Base-by-base conservation (phyloP, 2,329 filamentous ascomycete genomes). In the Ophiostoma himal-ulmi region DNA sequence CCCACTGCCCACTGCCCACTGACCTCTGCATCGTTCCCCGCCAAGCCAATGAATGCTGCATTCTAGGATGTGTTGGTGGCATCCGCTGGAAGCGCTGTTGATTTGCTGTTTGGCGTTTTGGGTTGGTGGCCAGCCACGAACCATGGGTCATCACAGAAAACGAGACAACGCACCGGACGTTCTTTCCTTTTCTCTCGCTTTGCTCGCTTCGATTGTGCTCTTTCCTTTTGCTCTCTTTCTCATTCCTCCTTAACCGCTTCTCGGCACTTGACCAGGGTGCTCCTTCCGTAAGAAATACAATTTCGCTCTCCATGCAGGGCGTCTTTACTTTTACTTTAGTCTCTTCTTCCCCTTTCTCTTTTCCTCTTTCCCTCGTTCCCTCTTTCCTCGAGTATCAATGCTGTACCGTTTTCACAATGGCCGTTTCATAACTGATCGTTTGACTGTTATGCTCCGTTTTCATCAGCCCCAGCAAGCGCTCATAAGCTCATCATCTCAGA, bases 11-110 rank as follows among this genome's bases (percentile, higher is more conserved):
- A 34, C 20, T 1, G 22, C 57, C 57, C 57, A 62, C 30, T 30
- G 57, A 8, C 30, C 30, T 30, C 26, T 60, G 22, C 44, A 17
- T 5, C 44, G 20, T 6, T 48, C 14, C 14, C 14, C 44, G 44
- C 44, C 44, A 48, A 48, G 44, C 44, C 44, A 48, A 48, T 48
- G 44, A 48, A 48, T 48, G 44, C 44, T 48, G 44, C 44, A 48
- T 20, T 17, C 44, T 17, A 17, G 44, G 44, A n/a, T 48, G 17
- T n/a, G 44, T n/a, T 48, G 44, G 14, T 48, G 52, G 52, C 17
- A 34, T 64, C 57, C 57, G 57, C 57, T 64, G 57, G 57, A 64
- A 64, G 57, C 57, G 57, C 57, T 64, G 30, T 48, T 39, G 37
- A 39, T 39, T 39, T 13, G 37, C 37, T 39, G 37, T 39, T 39